Evolutionary conservation across 805 yeast genomes (phyloP), one percentile per base, ranked within the genome.

Genomic region (Myxozyma nipponensis): DNA sequence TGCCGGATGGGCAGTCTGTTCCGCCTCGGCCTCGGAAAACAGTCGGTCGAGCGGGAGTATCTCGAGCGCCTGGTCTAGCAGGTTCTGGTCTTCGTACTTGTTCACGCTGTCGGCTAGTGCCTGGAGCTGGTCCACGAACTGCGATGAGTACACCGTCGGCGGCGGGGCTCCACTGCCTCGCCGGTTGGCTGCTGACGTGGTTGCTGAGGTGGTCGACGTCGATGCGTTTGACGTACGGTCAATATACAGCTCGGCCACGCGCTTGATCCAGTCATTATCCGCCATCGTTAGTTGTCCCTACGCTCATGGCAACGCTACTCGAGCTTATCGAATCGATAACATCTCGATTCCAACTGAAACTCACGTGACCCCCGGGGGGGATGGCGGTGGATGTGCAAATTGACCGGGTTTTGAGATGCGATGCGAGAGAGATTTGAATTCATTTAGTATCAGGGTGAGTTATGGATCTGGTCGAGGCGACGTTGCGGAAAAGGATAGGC

Each of bases 1-100:
- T 22, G 52, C 52, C 0, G 53, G 52, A 5, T 57, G 61, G 9
- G 47, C 60, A 44, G 61, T 65, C 25, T 59, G 62, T 18, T 66
- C 69, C 21, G 56, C 61, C 24, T 84, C 95, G 0, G 86, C 88
- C 21, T 79, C 81, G 0, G 69, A 66, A 58, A 79, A 82, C 1
- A 89, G 74, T 21, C 63, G 59, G 1, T 74, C 84, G 25, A 86
- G 64, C 46, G 87, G 84, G 28, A 90, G 69, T 0, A 76, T 66
- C 24, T 79, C 87, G 25, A 89, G 66, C 0, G 86, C 95, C 1
- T 60, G 61, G 38, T 83, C 84, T 40, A 78, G 74, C 56, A 72
- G 66, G 0, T 56, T 68, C 0, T 70, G 59, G 47, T 76, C 68
- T 32, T 76, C 79, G 57, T 77, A 80, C 17, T 13, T 28, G 32